Percentiles rank a stretch among this genome's conserved stretches.
These are phyloP conservation scores for Persicaria tinctoria DNA, from an alignment of 148 eudicot genomes.

Conservation along the genomic window DNA sequence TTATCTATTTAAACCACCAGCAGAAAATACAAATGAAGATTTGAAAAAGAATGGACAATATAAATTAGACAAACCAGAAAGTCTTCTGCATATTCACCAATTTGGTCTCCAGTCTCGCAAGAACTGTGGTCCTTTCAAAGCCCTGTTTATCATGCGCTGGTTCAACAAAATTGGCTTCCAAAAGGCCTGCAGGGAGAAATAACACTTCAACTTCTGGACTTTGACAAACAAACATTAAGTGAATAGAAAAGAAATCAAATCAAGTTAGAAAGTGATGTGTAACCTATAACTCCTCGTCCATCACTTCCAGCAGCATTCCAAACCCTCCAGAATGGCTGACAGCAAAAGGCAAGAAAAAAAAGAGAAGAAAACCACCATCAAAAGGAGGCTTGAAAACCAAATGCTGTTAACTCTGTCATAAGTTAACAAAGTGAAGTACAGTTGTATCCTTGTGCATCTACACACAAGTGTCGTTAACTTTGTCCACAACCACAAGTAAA, in stretches of 20 bases:
- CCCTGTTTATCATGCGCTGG: slow-evolving; percentile 99
- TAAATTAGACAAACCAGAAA: slow-evolving; percentile 52
- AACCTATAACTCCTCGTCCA: slow-evolving; percentile 98
- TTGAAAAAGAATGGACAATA: slow-evolving; percentile 3
- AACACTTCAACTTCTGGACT: slow-evolving; percentile 11
- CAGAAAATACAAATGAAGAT: neutral
- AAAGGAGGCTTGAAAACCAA: neutral
- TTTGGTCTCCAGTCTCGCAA: slow-evolving; percentile 66
- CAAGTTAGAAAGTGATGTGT: slow-evolving; percentile 1
- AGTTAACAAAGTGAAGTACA: neutral
- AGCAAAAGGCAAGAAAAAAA: slow-evolving; percentile 13
- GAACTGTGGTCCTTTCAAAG: slow-evolving; percentile 90
- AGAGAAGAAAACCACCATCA: slow-evolving; percentile 2
- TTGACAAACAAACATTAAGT: neutral
- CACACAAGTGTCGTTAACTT: neutral
- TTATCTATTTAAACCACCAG: neutral
- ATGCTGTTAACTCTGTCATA: neutral
- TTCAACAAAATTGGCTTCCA: slow-evolving; percentile 95
- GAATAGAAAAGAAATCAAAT: neutral
- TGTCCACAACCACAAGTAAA: neutral
- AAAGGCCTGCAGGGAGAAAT: slow-evolving; percentile 50
- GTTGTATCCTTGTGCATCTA: neutral
- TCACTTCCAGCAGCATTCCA: slow-evolving; percentile 99
- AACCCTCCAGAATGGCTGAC: slow-evolving; percentile 96
- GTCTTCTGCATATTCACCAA: slow-evolving; percentile 62